phyloP scores from a whole-genome alignment of 352 stramenopile genomes.

The Achlya hypogyna region DNA sequence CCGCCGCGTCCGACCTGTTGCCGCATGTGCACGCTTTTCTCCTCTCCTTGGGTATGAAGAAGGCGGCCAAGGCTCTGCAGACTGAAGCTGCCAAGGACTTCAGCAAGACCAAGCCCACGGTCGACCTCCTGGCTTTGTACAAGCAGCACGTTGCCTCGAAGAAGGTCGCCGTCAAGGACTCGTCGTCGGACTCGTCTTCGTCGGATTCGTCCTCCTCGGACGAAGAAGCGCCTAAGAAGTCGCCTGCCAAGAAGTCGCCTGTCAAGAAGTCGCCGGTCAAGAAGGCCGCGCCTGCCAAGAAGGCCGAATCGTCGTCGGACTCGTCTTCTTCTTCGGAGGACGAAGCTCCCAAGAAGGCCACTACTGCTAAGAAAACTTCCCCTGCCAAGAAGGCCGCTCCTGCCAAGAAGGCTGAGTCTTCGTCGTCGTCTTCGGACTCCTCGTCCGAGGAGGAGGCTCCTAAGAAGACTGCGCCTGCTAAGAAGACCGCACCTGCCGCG shows the following conservation, averaged over 20 bases:
- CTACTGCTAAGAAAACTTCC: background rate
- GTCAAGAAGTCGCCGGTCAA: conserved; percentile 20
- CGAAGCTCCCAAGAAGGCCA: conserved; percentile 16
- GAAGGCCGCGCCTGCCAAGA: conserved; percentile 8
- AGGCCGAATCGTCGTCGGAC: conserved; percentile 7
- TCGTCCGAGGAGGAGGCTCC: conserved; percentile 21
- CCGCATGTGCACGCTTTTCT: conserved; percentile 68
- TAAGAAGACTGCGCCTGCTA: conserved; percentile 15
- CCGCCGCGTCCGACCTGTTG: conserved; percentile 67
- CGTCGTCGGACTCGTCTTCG: conserved; percentile 21
- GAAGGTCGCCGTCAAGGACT: conserved; percentile 23
- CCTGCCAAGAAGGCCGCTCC: conserved; percentile 14
- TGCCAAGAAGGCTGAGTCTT: conserved; percentile 10
- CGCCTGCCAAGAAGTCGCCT: conserved; percentile 15
- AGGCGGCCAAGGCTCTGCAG: conserved; percentile 44
- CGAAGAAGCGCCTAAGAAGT: conserved; percentile 27
- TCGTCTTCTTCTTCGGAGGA: background rate
- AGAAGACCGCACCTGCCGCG: conserved; percentile 22
- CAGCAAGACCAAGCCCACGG: conserved; percentile 43
- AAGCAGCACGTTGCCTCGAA: conserved; percentile 51
- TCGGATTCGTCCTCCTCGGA: conserved; percentile 25
- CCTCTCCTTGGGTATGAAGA: conserved; percentile 52
- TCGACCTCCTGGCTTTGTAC: conserved; percentile 72
- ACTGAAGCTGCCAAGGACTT: conserved; percentile 63
- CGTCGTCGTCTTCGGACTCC: conserved; percentile 21